A percentile compares a stretch with the other conserved stretches of the same genome.
Evolutionary conservation across 306 rosid genomes (phyloP).

Genomic region (Hippophae gyantsensis): DNA sequence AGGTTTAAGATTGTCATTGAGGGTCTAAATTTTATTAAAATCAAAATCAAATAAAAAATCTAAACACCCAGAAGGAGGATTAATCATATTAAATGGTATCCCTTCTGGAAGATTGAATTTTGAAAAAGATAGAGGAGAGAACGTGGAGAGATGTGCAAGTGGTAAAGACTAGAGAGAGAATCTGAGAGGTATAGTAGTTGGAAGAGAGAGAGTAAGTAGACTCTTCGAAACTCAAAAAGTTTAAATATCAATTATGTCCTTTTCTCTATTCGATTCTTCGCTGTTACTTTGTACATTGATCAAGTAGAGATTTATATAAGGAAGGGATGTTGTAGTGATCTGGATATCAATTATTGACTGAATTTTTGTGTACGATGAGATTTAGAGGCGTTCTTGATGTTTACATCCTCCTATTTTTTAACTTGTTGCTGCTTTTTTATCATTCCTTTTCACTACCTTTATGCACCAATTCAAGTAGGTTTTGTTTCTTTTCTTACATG

Average conservation of each 20-base stretch:
- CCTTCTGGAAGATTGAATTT: too few relatives aligned
- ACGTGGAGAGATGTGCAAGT: conserved; percentile 12
- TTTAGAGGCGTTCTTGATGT: conserved; percentile 23
- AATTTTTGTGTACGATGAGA: conserved; percentile 34
- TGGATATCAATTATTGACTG: conserved; percentile 2
- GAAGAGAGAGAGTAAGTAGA: conserved; percentile 8
- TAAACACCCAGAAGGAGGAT: too few relatives aligned
- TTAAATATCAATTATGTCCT: not conserved
- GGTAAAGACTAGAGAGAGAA: not conserved
- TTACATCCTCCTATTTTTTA: conserved; percentile 33
- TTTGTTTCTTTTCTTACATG: not conserved
- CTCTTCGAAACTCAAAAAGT: conserved; percentile 11
- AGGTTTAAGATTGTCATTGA: too few relatives aligned
- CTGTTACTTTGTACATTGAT: conserved; percentile 13
- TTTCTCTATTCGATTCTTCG: conserved; percentile 1
- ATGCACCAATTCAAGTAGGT: conserved; percentile 75
- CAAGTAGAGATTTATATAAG: conserved; percentile 18
- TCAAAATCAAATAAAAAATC: too few relatives aligned
- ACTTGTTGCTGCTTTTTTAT: conserved; percentile 44
- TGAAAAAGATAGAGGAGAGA: not conserved
- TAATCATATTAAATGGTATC: too few relatives aligned
- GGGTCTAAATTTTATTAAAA: too few relatives aligned
- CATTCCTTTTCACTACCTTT: conserved; percentile 61
- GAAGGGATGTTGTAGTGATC: conserved; percentile 14
- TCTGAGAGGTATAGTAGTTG: conserved; percentile 13